phyloP scores from a whole-genome alignment of 345 rosid genomes.

The Carallia brachiata region DNA sequence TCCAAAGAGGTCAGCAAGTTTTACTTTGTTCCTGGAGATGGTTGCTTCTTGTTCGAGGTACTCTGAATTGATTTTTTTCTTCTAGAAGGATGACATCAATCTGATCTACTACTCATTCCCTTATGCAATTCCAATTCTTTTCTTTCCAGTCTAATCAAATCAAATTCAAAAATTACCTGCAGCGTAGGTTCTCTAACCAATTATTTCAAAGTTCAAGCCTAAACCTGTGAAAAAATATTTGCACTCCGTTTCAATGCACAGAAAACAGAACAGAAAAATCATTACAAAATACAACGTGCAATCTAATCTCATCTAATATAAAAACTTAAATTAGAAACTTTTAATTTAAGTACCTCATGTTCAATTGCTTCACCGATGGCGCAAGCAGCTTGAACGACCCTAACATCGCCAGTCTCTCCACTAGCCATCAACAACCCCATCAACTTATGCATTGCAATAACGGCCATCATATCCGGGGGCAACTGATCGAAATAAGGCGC shows the following conservation, averaged over 20 bases:
- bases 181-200: neutral
- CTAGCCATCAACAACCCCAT: slow-evolving; percentile 77
- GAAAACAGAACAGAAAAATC: neutral
- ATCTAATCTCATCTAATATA: neutral
- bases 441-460: slow-evolving; percentile 89
- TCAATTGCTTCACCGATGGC: slow-evolving; percentile 93
- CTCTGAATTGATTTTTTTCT: too few relatives aligned
- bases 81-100: too few relatives aligned
- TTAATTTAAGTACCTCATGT: slow-evolving; percentile 64
- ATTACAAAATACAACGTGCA: neutral
- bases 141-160: too few relatives aligned
- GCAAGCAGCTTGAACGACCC: slow-evolving; percentile 71
- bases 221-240: neutral
- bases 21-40: too few relatives aligned
- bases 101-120: too few relatives aligned
- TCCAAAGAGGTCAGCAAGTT: too few relatives aligned
- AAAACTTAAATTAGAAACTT: neutral
- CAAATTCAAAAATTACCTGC: too few relatives aligned
- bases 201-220: too few relatives aligned
- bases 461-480: slow-evolving; percentile 89
- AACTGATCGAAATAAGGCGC: slow-evolving; percentile 52
- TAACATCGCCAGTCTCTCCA: slow-evolving; percentile 60
- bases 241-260: neutral
- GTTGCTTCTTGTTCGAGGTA: too few relatives aligned
- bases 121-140: too few relatives aligned